A percentile compares a stretch with the other conserved stretches of the same genome.
Conservation (phyloP, 2,329 filamentous ascomycete species). For the Talaromyces sp. region DNA sequence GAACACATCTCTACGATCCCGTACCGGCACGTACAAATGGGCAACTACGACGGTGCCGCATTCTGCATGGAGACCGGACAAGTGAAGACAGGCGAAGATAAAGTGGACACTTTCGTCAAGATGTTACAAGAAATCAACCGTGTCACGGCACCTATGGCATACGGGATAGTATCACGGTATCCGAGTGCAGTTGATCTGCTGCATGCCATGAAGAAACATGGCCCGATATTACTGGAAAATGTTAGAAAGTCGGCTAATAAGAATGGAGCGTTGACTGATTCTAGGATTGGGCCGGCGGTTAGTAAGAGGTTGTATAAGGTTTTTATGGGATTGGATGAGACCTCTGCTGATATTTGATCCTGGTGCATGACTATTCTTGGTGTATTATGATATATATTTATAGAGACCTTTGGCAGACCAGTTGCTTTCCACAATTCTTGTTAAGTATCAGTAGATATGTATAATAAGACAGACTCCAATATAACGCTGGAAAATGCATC, state of each 20-base stretch:
- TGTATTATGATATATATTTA: not conserved
- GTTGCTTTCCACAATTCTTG: not conserved
- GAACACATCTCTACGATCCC: slow-evolving; percentile 73
- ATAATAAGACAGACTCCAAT: not conserved
- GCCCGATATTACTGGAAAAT: slow-evolving; percentile 58
- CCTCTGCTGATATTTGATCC: slow-evolving; percentile 39
- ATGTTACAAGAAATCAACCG: slow-evolving; percentile 73
- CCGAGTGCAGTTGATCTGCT: slow-evolving; percentile 55
- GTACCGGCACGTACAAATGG: slow-evolving; percentile 52
- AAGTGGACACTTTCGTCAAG: slow-evolving; percentile 62
- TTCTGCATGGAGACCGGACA: slow-evolving; percentile 80
- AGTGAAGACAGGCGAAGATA: slow-evolving; percentile 63
- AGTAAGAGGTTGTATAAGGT: slow-evolving; percentile 47
- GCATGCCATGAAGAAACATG: slow-evolving; percentile 52
- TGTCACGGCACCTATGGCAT: slow-evolving; percentile 66
- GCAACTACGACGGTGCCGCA: slow-evolving; percentile 44
- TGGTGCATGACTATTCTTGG: not conserved
- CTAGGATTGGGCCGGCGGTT: slow-evolving; percentile 44
- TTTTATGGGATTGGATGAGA: slow-evolving; percentile 44
- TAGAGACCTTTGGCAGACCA: not conserved
- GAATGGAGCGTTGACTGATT: slow-evolving; percentile 42
- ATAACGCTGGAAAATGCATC: not conserved
- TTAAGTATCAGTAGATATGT: not conserved
- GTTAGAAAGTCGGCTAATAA: slow-evolving; percentile 51
- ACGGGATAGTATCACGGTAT: slow-evolving; percentile 62